Evolutionary conservation across 129 eudicot genomes (phyloP).

Genomic region (Flaveria linearis): DNA sequence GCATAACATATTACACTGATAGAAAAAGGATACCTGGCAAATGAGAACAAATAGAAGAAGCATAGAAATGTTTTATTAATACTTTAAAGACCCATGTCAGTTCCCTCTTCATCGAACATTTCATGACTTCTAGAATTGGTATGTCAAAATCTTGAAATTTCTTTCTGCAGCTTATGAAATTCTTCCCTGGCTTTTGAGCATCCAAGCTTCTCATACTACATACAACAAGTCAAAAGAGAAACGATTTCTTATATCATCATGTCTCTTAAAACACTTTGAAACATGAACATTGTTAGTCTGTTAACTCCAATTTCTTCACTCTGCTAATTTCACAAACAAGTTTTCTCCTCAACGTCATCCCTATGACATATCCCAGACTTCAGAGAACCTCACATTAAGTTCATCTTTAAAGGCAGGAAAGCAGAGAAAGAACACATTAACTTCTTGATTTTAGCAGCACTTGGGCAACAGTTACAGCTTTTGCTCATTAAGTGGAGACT

Average conservation of each 20-base stretch:
- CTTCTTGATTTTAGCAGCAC: slow-evolving; percentile 59
- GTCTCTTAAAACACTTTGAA: slow-evolving; percentile 67
- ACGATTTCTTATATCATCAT: slow-evolving; percentile 75
- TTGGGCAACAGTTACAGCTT: slow-evolving; percentile 57
- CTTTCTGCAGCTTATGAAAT: background rate
- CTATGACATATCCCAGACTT: slow-evolving; percentile 68
- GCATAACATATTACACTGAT: background rate
- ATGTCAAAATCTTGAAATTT: background rate
- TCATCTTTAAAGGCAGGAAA: slow-evolving; percentile 84
- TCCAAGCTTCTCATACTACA: slow-evolving; percentile 80
- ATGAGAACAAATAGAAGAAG: background rate
- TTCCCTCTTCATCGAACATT: background rate
- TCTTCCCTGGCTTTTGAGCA: slow-evolving; percentile 79
- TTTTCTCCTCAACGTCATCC: slow-evolving; percentile 85
- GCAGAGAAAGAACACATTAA: slow-evolving; percentile 60
- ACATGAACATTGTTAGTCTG: slow-evolving; percentile 62
- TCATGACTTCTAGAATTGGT: background rate
- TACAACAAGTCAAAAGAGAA: slow-evolving; percentile 81
- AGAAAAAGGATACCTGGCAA: background rate
- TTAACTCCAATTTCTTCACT: slow-evolving; percentile 67
- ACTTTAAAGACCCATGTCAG: background rate
- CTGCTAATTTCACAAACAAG: slow-evolving; percentile 90
- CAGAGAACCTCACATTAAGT: slow-evolving; percentile 85
- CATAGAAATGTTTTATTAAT: background rate
- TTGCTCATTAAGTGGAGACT: slow-evolving; percentile 79